Base-by-base conservation (phyloP, 306 rosid genomes). In the Oxytropis ochrocephala region DNA sequence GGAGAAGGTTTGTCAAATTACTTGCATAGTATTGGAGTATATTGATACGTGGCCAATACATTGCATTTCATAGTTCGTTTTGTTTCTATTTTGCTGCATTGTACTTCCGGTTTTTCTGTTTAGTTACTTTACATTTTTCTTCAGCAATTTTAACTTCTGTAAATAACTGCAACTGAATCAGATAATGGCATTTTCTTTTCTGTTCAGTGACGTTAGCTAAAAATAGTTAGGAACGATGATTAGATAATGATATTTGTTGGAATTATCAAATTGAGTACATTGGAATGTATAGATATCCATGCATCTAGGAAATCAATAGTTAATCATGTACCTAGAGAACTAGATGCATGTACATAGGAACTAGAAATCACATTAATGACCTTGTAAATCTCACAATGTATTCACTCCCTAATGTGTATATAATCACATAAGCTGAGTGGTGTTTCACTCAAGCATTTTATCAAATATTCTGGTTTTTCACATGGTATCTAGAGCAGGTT, bases 1-100 rank as follows among this genome's bases (percentile, higher is more conserved):
- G 13, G 88, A 89, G 55, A 85, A 91, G 97, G 99, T 95, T 69
- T 49, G 79, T 43, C 35, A 59, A 69, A 55, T 27, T 33, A 44
- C 27, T 64, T 68, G 35, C 27, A 41, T 69, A 17, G 67, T 38
- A 17, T 60, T 60, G 17, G 32, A 8, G 3, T 38, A 58, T 58
- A 16, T 58, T 10, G 65, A 35, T 58, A 9, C 18, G 10, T 2
- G 29, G 29, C 29, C 29, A 5, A 33, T 27, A 21, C 63, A 57
- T 8, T 57, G 43, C 19, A 33, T 33, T 33, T 33, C 38, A 33
- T 33, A 33, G 6, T 33, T 5, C 38, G 6, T 57, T 33, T 24
- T 33, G 24, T 57, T 33, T 3, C 4, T 32, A 56, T 32, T 32
- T 56, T 11, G 8, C 42, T 30, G n/a, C 47, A 16, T 38, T 35